Evolutionary conservation across 495 filamentous ascomycete genomes (phyloP), one percentile per base, ranked within the genome.

Genomic region (Aspergillus egyptiacus): DNA sequence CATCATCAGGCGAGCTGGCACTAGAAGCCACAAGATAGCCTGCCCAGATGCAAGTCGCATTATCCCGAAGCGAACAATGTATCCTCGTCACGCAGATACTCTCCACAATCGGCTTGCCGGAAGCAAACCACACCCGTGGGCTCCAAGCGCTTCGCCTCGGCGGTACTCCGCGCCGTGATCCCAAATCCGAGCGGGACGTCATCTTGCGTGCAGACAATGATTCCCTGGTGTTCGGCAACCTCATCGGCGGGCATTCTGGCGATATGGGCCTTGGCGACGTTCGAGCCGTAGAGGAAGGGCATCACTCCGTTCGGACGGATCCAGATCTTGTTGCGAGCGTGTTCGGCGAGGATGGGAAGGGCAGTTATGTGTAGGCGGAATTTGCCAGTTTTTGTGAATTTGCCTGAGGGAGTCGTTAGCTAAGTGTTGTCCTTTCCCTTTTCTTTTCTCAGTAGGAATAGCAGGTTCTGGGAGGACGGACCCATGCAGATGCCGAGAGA

Each of bases 251-350:
- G 84, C 80, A 85, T 93, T 41, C 91, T 72, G 17, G 87, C 88
- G 0, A 96, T 80, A 68, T 98, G 93, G 17, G 94, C 93, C 69
- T 95, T 95, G 34, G 93, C 79, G 19, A 96, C 76, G 62, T 94
- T 85, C 22, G 85, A 83, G 24, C 90, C 93, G 67, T 98, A 98
- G 11, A 95, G 69, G 65, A 89, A 95, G 39, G 28, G 90, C 86
- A 95, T 93, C 65, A 89, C 89, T 37, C 94, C 93, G 69, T 99
- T 99, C 18, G 81, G 66, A 68, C 94, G 94, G 48, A 99, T 82
- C 87, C 87, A 96, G 45, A 96, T 78, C 77, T 96, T 96, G 66
- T 93, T 89, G 25, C 95, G 75, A 18, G 93, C 90, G 67, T 95
- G 85, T 31, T 86, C 80, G 15, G 91, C 85, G 50, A 99, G 82